These are phyloP conservation scores for Juncus effusus DNA, from an alignment of 176 grass and related monocot species.

Conservation along the genomic window DNA sequence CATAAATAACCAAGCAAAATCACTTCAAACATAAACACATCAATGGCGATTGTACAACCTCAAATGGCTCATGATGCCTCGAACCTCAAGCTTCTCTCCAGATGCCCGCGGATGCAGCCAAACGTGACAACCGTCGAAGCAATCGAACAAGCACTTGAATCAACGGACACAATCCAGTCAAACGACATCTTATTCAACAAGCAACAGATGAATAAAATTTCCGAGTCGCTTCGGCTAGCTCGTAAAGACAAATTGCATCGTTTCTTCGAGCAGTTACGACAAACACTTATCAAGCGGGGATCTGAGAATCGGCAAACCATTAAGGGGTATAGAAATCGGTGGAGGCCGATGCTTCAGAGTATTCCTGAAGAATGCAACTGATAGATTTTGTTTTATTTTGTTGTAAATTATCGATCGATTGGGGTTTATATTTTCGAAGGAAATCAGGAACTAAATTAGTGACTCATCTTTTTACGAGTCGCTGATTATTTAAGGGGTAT, in stretches of 20 bases:
- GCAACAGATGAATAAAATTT: conserved; percentile 15
- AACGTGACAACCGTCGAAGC: not conserved
- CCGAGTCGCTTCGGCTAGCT: not conserved
- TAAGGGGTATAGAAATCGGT: not conserved
- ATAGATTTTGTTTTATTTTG: not conserved
- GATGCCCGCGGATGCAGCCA: conserved; percentile 18
- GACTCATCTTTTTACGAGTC: not conserved
- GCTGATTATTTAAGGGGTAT: not conserved
- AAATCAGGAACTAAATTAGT: conserved; percentile 1
- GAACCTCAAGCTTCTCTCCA: not conserved
- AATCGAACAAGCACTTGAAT: conserved; percentile 22
- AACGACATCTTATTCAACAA: conserved; percentile 4
- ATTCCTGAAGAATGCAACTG: conserved; percentile 30
- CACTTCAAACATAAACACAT: not conserved
- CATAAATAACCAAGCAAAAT: no score
- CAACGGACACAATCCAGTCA: not conserved
- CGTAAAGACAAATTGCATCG: not conserved
- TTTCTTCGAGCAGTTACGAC: conserved; percentile 17
- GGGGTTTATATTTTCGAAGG: no score
- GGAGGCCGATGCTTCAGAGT: conserved; percentile 25
- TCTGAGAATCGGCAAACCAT: not conserved
- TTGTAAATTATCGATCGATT: not conserved
- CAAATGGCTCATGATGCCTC: not conserved
- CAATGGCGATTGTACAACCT: conserved; percentile 9
- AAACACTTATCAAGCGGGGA: not conserved